Conservation (phyloP, 148 eudicot species). For the Chenopodium formosanum region DNA sequence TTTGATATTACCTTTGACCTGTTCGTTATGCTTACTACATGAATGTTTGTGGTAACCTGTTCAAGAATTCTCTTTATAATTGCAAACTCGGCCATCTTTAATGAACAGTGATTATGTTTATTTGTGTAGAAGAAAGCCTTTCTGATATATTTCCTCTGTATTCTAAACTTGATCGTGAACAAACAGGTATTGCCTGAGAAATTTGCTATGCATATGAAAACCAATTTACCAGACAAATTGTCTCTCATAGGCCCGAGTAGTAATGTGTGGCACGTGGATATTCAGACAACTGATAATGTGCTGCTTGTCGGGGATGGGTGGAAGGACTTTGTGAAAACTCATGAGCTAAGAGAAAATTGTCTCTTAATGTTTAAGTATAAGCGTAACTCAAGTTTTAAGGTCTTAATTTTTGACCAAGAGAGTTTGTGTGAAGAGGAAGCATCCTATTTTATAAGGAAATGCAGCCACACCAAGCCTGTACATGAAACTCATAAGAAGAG, state of each 20-base stretch:
- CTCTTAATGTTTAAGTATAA: conserved; percentile 45
- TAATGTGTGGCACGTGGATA: conserved; percentile 34
- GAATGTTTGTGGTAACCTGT: background rate
- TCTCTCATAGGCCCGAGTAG: conserved; percentile 53
- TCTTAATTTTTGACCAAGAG: conserved; percentile 40
- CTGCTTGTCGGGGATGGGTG: conserved; percentile 41
- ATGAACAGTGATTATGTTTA: background rate
- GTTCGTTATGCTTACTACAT: background rate
- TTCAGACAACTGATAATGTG: conserved; percentile 29
- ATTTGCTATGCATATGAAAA: conserved; percentile 22
- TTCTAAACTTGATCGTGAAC: conserved; percentile 6
- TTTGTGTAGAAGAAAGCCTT: background rate
- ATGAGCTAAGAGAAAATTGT: conserved; percentile 35
- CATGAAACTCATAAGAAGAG: conserved; percentile 17
- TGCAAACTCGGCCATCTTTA: background rate
- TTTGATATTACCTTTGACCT: background rate
- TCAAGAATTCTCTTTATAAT: background rate
- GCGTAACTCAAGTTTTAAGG: conserved; percentile 43
- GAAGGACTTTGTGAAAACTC: conserved; percentile 43
- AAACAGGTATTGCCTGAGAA: conserved; percentile 32
- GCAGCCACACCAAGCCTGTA: conserved; percentile 15
- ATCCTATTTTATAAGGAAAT: conserved; percentile 46
- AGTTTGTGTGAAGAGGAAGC: conserved; percentile 53
- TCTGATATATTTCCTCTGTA: background rate
- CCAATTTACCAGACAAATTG: conserved; percentile 33